phyloP scores from a whole-genome alignment of 257 asterid genomes.

The Nicotiana noctiflora region DNA sequence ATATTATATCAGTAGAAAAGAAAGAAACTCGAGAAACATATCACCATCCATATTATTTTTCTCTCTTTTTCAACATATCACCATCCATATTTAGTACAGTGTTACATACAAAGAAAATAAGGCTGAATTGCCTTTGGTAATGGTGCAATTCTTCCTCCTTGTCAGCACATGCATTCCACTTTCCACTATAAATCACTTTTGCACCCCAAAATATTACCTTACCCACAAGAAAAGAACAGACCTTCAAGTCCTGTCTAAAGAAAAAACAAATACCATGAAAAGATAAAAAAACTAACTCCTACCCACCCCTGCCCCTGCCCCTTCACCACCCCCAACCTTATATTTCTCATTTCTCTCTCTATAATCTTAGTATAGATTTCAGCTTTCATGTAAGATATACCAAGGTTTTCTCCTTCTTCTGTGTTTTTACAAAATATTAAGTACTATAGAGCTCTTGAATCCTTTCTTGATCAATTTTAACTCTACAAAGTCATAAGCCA shows the following conservation, averaged over 20 bases:
- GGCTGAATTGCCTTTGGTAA: slow-evolving; percentile 63
- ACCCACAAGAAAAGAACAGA: slow-evolving; percentile 59
- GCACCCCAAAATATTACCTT: slow-evolving; percentile 59
- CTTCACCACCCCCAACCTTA: too few species aligned
- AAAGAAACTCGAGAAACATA: background rate
- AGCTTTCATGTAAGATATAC: background rate
- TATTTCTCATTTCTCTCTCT: background rate
- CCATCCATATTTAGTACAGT: background rate
- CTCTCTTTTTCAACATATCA: too few species aligned
- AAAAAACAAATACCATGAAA: too few species aligned
- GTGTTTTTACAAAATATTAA: too few species aligned
- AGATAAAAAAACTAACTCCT: too few species aligned
- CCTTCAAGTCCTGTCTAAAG: background rate
- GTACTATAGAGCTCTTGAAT: background rate
- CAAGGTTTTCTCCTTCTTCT: background rate
- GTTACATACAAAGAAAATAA: slow-evolving; percentile 22
- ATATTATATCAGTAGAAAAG: background rate
- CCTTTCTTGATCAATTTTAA: background rate
- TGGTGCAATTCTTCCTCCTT: slow-evolving; percentile 49
- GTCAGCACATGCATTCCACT: slow-evolving; percentile 84
- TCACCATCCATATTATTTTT: too few species aligned
- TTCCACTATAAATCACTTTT: slow-evolving; percentile 39
- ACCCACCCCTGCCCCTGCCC: too few species aligned
- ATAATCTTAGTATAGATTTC: background rate
- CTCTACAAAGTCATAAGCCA: background rate